phyloP scores from a whole-genome alignment of 352 stramenopile genomes.

The Globisporangium abappressorium region DNA sequence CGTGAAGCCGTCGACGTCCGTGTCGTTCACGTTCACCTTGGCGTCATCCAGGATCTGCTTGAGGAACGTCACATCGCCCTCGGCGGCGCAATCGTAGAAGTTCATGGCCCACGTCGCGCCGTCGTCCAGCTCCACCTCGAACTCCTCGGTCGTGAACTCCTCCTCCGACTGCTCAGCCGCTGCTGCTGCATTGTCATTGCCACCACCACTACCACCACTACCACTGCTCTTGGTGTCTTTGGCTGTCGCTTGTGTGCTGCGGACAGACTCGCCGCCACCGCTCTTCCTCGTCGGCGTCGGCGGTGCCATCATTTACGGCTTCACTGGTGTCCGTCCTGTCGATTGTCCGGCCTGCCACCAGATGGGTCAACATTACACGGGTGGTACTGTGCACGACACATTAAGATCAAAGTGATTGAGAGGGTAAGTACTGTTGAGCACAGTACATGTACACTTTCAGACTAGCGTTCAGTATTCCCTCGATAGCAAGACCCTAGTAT shows the following conservation, averaged over 20 bases:
- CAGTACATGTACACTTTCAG: too few species aligned
- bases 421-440: too few species aligned
- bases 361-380: not conserved
- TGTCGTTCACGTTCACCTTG: slow-evolving; percentile 57
- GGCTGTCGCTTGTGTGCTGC: not conserved
- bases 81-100: slow-evolving; percentile 68
- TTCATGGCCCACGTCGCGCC: slow-evolving; percentile 59
- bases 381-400: too few species aligned
- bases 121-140: slow-evolving; percentile 59
- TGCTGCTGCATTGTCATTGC: not conserved
- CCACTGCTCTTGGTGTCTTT: not conserved
- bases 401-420: too few species aligned
- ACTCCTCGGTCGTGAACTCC: slow-evolving; percentile 60
- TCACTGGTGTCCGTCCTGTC: not conserved
- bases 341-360: too few species aligned
- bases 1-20: slow-evolving; percentile 84
- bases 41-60: slow-evolving; percentile 58
- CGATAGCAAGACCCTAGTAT: too few species aligned
- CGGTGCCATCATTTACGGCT: not conserved
- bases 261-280: not conserved
- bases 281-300: not conserved
- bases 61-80: slow-evolving; percentile 63
- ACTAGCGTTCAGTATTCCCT: too few species aligned
- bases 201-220: too few species aligned
- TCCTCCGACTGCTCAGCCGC: slow-evolving; percentile 35